phyloP scores from a whole-genome alignment of 2,329 filamentous ascomycete genomes.

The Colletotrichum paranaense region DNA sequence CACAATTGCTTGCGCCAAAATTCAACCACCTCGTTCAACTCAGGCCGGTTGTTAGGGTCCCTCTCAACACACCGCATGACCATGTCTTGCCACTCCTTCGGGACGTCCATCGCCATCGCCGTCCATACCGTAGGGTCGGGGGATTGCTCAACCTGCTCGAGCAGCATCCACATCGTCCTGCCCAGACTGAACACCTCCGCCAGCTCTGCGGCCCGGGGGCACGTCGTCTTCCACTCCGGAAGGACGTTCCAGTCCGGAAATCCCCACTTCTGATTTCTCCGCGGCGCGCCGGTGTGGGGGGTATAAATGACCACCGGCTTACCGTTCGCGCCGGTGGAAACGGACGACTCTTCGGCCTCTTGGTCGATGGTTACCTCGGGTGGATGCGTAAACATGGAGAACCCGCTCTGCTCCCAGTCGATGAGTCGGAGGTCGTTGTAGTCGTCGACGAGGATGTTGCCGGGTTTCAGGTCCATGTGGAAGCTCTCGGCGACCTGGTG shows the following conservation, averaged over 20 bases:
- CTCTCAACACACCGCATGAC: slow-evolving; percentile 23
- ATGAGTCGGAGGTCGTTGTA: slow-evolving; percentile 37
- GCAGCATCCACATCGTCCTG: slow-evolving; percentile 38
- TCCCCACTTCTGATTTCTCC: slow-evolving; percentile 34
- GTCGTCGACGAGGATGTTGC: slow-evolving; percentile 41
- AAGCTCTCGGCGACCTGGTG: slow-evolving; percentile 39
- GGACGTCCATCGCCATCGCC: slow-evolving; percentile 26
- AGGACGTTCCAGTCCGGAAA: slow-evolving; percentile 38
- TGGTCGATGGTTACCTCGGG: slow-evolving; percentile 36
- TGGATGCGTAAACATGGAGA: slow-evolving; percentile 37
- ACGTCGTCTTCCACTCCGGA: slow-evolving; percentile 34
- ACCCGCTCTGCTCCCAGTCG: slow-evolving; percentile 43
- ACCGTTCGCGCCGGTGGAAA: not conserved
- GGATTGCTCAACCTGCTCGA: slow-evolving; percentile 36
- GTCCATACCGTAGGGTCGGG: slow-evolving; percentile 25
- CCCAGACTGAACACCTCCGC: slow-evolving; percentile 39
- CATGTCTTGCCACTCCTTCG: slow-evolving; percentile 27
- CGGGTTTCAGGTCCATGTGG: slow-evolving; percentile 46
- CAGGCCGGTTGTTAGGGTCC: slow-evolving; percentile 34
- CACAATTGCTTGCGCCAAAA: slow-evolving; percentile 27
- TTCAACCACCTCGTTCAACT: slow-evolving; percentile 29
- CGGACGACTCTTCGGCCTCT: slow-evolving; percentile 14
- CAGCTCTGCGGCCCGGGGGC: slow-evolving; percentile 37
- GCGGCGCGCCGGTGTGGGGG: slow-evolving; percentile 23
- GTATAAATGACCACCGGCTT: slow-evolving; percentile 33